phyloP scores from a whole-genome alignment of 2,329 filamentous ascomycete species.

The Colletotrichum sp. region DNA sequence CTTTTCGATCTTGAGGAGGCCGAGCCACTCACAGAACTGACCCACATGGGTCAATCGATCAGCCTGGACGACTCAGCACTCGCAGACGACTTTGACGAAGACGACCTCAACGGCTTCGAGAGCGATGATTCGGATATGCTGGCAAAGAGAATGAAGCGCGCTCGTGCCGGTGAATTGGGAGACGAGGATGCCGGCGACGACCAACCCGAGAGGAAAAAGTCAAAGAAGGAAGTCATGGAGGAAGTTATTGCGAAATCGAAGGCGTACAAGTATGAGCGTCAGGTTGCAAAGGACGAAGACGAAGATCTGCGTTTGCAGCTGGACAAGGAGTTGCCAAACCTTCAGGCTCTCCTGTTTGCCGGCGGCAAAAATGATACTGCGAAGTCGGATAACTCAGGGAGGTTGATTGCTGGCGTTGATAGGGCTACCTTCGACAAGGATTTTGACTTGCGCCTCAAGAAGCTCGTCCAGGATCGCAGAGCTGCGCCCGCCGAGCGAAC shows the following conservation, averaged over 20 bases:
- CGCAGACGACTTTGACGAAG: constrained; percentile 80
- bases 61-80: constrained; percentile 52
- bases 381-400: constrained; percentile 25
- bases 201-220: constrained; percentile 84
- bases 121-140: constrained; percentile 61
- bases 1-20: constrained; percentile 91
- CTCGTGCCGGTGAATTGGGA: constrained; percentile 50
- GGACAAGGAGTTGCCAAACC: constrained; percentile 80
- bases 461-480: constrained; percentile 83
- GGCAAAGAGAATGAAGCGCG: constrained; percentile 59
- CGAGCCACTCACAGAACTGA: constrained; percentile 70
- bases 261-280: constrained; percentile 89
- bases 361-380: constrained; percentile 39
- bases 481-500: constrained; percentile 86
- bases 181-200: constrained; percentile 52
- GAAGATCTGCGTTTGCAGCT: constrained; percentile 84
- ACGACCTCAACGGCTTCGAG: constrained; percentile 69
- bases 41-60: constrained; percentile 82
- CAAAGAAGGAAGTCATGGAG: constrained; percentile 96
- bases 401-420: constrained; percentile 57
- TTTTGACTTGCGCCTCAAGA: constrained; percentile 83
- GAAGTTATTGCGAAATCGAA: constrained; percentile 98
- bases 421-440: constrained; percentile 78
- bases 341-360: constrained; percentile 74
- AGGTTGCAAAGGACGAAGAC: constrained; percentile 91